A percentile compares a stretch with the other conserved stretches of the same genome.
These are phyloP conservation scores for Syncephalastrum sp. DNA, from an alignment of 371 early-diverging fungal species.

Conservation along the genomic window DNA sequence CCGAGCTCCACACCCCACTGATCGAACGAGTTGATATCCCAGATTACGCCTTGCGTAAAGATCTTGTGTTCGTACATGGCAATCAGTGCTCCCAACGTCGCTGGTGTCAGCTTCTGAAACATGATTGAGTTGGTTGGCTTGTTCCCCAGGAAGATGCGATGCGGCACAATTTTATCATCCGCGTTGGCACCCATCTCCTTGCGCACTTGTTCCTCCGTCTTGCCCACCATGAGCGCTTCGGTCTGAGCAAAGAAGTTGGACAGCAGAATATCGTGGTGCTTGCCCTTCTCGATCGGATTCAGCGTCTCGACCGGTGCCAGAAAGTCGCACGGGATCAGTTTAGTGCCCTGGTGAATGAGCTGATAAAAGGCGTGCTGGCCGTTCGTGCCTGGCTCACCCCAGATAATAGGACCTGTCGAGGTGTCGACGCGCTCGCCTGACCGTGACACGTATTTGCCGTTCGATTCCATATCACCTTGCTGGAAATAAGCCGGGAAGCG, in stretches of 20 bases:
- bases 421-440: slow-evolving; percentile 75
- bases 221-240: slow-evolving; percentile 97
- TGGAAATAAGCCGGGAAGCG: slow-evolving; percentile 98
- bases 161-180: slow-evolving; percentile 72
- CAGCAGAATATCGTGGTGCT: slow-evolving; percentile 93
- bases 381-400: slow-evolving; percentile 99
- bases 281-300: slow-evolving; percentile 78
- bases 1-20: slow-evolving; percentile 99
- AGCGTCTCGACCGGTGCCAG: slow-evolving; percentile 89
- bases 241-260: slow-evolving; percentile 99
- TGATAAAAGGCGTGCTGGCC: slow-evolving; percentile 99
- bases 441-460: slow-evolving; percentile 95
- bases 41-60: slow-evolving; percentile 96
- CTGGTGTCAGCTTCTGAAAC: slow-evolving; percentile 90
- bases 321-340: slow-evolving; percentile 95
- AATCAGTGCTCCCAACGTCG: slow-evolving; percentile 90
- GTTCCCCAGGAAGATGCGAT: slow-evolving; percentile 96
- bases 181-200: slow-evolving; percentile 66
- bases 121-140: slow-evolving; percentile 95
- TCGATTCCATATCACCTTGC: slow-evolving; percentile 99
- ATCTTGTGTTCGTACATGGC: slow-evolving; percentile 99
- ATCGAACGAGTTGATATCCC: slow-evolving; percentile 96
- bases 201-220: slow-evolving; percentile 78
- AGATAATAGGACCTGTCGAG: slow-evolving; percentile 96
- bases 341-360: slow-evolving; percentile 98